Base-by-base conservation (phyloP, 495 filamentous ascomycete genomes). In the Xylaria sp. region DNA sequence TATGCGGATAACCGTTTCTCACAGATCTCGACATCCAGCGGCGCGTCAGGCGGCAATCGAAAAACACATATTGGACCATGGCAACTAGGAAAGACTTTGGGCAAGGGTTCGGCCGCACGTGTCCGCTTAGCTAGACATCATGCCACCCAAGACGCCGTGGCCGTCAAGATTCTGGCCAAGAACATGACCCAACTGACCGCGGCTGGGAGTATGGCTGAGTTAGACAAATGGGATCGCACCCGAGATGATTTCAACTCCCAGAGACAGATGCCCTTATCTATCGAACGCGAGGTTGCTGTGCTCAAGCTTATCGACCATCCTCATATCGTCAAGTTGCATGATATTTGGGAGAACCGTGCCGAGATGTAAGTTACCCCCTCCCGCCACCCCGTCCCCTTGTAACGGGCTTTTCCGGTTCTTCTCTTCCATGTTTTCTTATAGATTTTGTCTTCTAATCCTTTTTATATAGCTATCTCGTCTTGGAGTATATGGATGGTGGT, bases 241-340 rank as follows among this genome's bases (percentile, higher is more conserved):
- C 79, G 76, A 15, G 80, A 85, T 7, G 85, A 88, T 43, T 85
- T 83, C 21, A 84, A 85, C 14, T 85, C 87, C 19, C 81, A 87
- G 71, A 87, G 88, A 68, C 85, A 88, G 40, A 95, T 98, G 82
- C 95, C 95, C 1, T 88, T 92, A 73, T 91, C 90, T 1, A 92
- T 98, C 59, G 96, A 98, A 77, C 86, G 96, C 44, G 96, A 99
- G 76, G 93, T 97, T 48, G 92, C 93, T 12, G 95, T 99, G 70
- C 95, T 98, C 90, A 98, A 97, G 79, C 85, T 98, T 48, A 93
- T 98, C 64, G 90, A 95, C 71, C 96, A 99, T 82, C 93, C 90
- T 0, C 93, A 98, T 78, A 93, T 99, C 63, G 93, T 98, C 76
- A 91, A 90, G 68, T 81, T 99, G 11, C 93, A 93, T 76, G 97